Evolutionary conservation across 2,329 filamentous ascomycete genomes (phyloP), one percentile per base, ranked within the genome.

Genomic region (Alternaria novae-zelandiae): DNA sequence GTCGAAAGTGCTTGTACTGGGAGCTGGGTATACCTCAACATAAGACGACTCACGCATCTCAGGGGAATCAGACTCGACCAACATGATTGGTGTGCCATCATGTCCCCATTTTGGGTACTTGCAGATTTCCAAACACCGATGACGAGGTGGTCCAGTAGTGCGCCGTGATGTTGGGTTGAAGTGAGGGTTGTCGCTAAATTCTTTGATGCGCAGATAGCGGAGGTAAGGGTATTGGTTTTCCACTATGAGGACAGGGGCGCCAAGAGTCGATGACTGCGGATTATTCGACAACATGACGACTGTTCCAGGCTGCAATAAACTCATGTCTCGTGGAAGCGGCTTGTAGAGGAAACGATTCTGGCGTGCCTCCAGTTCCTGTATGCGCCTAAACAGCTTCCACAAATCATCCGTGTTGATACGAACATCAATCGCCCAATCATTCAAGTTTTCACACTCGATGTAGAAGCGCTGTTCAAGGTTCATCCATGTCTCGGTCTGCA

Each of bases 261-360:
- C 71, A 1, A 68, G 54, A 13, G 66, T 74, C 2, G 63, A 56
- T 5, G 66, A 66, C 2, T 23, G 26, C 1, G 46, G 26, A 11
- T 46, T 47, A 17, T 74, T 70, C 4, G 28, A 54, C n/a, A 72
- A 36, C 66, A 74, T 68, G 32, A 72, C 17, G 11, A 71, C 50
- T 3, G 62, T 68, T 5, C 70, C 71, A 2, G 63, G 58, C 8
- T 12, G 20, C 5, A 68, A 32, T 5, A 8, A 5, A 11, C 26
- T 62, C 44, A 73, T 59, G 28, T 66, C 49, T 8, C 57, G 65
- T 5, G 44, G 50, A 4, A 72, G 57, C 0, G 69, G 69, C 57
- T 73, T 71, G 66, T 71, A 74, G 15, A 72, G 58, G 51, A 58
- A 72, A 4, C 71, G 64, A 25, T 72, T 74, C 53, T 72, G 70